Percentiles rank a stretch among this genome's conserved stretches.
These are phyloP conservation scores for Cerrena zonata DNA, from an alignment of 1,284 basidiomycete species.

Conservation along the genomic window DNA sequence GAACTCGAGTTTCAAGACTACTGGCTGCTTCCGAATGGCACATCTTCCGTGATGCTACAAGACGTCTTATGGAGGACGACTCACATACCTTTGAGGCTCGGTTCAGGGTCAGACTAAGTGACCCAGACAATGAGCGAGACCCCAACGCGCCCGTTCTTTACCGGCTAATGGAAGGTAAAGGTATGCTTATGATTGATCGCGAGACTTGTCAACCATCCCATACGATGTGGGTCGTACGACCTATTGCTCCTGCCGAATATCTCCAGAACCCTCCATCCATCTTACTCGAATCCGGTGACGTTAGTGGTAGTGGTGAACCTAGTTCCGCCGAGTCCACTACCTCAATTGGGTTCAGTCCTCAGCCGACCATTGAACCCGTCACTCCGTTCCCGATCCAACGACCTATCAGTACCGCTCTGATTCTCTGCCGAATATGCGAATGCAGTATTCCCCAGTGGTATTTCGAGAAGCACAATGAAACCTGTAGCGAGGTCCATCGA, in stretches of 20 bases:
- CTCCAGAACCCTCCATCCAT: slow-evolving; percentile 56
- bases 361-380: slow-evolving; percentile 38
- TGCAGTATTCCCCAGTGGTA: slow-evolving; percentile 96
- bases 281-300: slow-evolving; percentile 51
- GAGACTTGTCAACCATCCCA: slow-evolving; percentile 83
- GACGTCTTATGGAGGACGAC: slow-evolving; percentile 83
- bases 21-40: slow-evolving; percentile 80
- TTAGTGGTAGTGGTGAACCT: slow-evolving; percentile 42
- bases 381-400: slow-evolving; percentile 69
- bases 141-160: slow-evolving; percentile 51
- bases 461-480: slow-evolving; percentile 99
- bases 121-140: slow-evolving; percentile 54
- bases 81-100: slow-evolving; percentile 90
- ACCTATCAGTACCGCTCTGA: slow-evolving; percentile 77
- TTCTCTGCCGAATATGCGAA: slow-evolving; percentile 98
- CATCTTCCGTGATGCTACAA: slow-evolving; percentile 85
- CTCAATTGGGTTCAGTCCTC: slow-evolving; percentile 25
- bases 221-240: slow-evolving; percentile 99
- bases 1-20: slow-evolving; percentile 75
- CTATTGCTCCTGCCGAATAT: slow-evolving; percentile 65
- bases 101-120: slow-evolving; percentile 74
- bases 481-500: slow-evolving; percentile 93
- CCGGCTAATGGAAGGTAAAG: slow-evolving; percentile 93
- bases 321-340: slow-evolving; percentile 30
- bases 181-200: slow-evolving; percentile 96